Evolutionary conservation across 805 yeast species (phyloP).

Genomic region (Cephaloascus albidus): DNA sequence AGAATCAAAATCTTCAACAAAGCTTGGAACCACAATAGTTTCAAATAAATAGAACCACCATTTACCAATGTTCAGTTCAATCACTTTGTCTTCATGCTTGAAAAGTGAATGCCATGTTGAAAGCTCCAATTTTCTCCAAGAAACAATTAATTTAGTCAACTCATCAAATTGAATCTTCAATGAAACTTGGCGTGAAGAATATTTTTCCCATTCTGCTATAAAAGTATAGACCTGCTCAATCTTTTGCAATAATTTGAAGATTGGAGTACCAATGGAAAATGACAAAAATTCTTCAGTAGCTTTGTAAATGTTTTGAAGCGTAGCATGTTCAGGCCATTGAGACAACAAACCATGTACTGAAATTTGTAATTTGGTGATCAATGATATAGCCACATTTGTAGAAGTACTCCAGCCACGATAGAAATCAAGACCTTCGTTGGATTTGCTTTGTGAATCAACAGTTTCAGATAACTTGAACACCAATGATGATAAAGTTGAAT

Average conservation of each 20-base stretch:
- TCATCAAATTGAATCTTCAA: conserved; percentile 44
- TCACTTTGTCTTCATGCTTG: conserved; percentile 44
- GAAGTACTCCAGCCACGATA: conserved; percentile 63
- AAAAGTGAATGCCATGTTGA: conserved; percentile 79
- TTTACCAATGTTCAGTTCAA: conserved; percentile 47
- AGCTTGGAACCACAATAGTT: conserved; percentile 48
- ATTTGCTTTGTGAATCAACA: conserved; percentile 14
- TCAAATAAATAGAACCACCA: conserved; percentile 95
- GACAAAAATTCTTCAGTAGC: conserved; percentile 57
- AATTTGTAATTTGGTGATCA: conserved; percentile 34
- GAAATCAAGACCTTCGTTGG: conserved; percentile 31
- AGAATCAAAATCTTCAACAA: conserved; percentile 20
- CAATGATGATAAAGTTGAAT: conserved; percentile 23
- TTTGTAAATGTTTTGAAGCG: conserved; percentile 57
- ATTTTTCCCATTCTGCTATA: conserved; percentile 88
- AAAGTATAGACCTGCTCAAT: conserved; percentile 79
- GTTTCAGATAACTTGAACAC: conserved; percentile 22
- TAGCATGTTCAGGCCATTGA: conserved; percentile 95
- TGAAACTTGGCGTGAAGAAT: conserved; percentile 73
- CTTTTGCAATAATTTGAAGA: conserved; percentile 71
- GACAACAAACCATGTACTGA: conserved; percentile 37
- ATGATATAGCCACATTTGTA: conserved; percentile 44
- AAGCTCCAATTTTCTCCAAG: conserved; percentile 87
- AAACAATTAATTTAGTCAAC: conserved; percentile 61
- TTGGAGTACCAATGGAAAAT: conserved; percentile 58